phyloP scores from a whole-genome alignment of 306 rosid species.

The Corylus americana region DNA sequence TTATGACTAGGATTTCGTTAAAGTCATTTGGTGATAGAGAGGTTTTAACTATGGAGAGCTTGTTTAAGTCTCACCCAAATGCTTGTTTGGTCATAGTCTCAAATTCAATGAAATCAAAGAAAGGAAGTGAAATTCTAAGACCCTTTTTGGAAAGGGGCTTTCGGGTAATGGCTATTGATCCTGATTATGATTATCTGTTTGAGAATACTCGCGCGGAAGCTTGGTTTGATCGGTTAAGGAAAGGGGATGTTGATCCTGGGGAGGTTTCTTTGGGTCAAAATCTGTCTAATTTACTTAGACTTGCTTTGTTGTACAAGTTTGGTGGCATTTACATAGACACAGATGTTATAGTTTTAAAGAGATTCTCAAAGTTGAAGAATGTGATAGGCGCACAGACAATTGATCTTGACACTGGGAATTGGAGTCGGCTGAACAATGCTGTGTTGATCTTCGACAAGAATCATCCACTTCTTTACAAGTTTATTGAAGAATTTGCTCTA shows the following conservation, averaged over 20 bases:
- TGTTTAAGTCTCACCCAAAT: conserved; percentile 67
- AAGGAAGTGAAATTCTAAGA: conserved; percentile 48
- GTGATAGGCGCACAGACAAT: conserved; percentile 86
- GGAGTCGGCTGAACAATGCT: conserved; percentile 91
- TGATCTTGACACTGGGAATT: conserved; percentile 54
- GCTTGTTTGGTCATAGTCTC: conserved; percentile 82
- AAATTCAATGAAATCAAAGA: conserved; percentile 56
- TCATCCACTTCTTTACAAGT: conserved; percentile 71
- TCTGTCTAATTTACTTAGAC: conserved; percentile 83
- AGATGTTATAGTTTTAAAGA: conserved; percentile 67
- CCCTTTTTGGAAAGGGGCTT: conserved; percentile 54
- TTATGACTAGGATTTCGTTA: conserved; percentile 91
- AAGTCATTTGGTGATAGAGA: conserved; percentile 62
- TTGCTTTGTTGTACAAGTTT: conserved; percentile 64
- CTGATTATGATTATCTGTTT: conserved; percentile 70
- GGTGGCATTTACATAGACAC: conserved; percentile 81
- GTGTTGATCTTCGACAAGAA: conserved; percentile 75
- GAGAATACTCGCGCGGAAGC: conserved; percentile 64
- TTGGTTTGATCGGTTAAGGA: conserved; percentile 57
- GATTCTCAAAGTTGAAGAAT: conserved; percentile 67
- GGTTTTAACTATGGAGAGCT: conserved; percentile 60
- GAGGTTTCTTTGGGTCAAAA: conserved; percentile 81
- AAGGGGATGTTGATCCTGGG: conserved; percentile 75
- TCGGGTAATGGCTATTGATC: conserved; percentile 54
- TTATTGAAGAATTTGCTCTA: conserved; percentile 81